These are phyloP conservation scores for Scopulariopsis brevicaulis DNA, from an alignment of 2,329 filamentous ascomycete species.

Conservation along the genomic window DNA sequence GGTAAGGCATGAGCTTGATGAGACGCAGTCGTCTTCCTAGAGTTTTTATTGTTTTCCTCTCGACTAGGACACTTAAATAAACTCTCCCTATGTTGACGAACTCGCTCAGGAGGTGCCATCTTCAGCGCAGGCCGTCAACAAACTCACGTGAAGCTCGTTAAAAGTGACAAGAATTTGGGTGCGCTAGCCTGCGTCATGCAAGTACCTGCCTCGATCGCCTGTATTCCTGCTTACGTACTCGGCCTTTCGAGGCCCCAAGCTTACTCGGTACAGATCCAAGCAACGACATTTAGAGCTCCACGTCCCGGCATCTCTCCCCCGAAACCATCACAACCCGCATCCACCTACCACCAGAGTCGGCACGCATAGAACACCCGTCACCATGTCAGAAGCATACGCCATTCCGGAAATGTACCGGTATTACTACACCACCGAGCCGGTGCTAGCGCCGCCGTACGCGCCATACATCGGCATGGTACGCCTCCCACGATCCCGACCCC, in stretches of 20 bases:
- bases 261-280: not conserved
- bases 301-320: not conserved
- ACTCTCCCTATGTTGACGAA: not conserved
- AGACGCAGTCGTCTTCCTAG: not conserved
- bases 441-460: constrained; percentile 67
- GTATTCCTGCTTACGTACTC: constrained; percentile 1
- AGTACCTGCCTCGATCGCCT: not conserved
- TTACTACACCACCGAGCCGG: constrained; percentile 38
- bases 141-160: not conserved
- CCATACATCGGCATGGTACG: constrained; percentile 82
- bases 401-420: constrained; percentile 9
- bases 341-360: not conserved
- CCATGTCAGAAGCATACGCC: constrained; percentile 36
- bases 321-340: not conserved
- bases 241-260: not conserved
- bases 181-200: not conserved
- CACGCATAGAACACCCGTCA: constrained; percentile 10
- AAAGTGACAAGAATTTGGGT: not conserved
- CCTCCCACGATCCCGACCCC: constrained; percentile 9
- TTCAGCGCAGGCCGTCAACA: not conserved
- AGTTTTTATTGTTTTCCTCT: not conserved
- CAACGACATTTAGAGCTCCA: not conserved
- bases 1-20: not conserved
- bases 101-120: not conserved
- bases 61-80: not conserved